These are phyloP conservation scores for Simplicillium aogashimaense DNA, from an alignment of 2,329 filamentous ascomycete genomes.

Conservation along the genomic window DNA sequence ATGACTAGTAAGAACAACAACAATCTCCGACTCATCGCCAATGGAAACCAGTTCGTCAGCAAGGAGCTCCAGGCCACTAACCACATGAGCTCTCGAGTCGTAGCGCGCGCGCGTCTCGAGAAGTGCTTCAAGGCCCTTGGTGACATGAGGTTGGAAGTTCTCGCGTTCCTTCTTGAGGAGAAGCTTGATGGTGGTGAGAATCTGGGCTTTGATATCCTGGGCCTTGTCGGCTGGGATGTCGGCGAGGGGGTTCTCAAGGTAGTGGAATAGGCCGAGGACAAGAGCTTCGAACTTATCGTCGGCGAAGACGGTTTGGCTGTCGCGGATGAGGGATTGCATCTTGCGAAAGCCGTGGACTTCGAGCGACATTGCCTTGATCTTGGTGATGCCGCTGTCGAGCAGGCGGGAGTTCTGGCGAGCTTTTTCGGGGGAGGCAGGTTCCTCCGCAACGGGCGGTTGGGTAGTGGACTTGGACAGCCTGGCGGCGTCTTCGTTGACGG, in stretches of 20 bases:
- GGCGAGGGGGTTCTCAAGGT: constrained; percentile 52
- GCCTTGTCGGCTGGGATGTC: constrained; percentile 52
- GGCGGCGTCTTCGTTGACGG: constrained; percentile 45
- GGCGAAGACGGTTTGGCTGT: constrained; percentile 51
- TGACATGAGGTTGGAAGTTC: constrained; percentile 57
- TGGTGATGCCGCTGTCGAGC: constrained; percentile 64
- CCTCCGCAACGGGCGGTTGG: constrained; percentile 11
- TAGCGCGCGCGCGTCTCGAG: constrained; percentile 55
- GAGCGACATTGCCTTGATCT: constrained; percentile 61
- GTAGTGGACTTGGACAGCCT: constrained; percentile 17
- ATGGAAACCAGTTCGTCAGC: constrained; percentile 61
- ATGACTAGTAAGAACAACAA: constrained; percentile 39
- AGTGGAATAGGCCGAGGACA: constrained; percentile 58
- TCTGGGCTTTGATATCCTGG: constrained; percentile 65
- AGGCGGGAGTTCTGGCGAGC: constrained; percentile 49
- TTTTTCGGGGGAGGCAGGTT: constrained; percentile 37
- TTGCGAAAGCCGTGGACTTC: constrained; percentile 76
- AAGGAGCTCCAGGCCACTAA: constrained; percentile 63
- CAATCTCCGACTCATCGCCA: constrained; percentile 52
- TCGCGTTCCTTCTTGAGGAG: constrained; percentile 59
- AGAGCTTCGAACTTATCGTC: constrained; percentile 62
- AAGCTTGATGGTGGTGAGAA: constrained; percentile 63
- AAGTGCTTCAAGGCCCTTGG: constrained; percentile 56
- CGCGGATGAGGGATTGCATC: constrained; percentile 63
- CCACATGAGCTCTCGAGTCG: constrained; percentile 61